Evolutionary conservation across 129 eudicot species (phyloP).

Genomic region (Smallanthus sonchifolius): DNA sequence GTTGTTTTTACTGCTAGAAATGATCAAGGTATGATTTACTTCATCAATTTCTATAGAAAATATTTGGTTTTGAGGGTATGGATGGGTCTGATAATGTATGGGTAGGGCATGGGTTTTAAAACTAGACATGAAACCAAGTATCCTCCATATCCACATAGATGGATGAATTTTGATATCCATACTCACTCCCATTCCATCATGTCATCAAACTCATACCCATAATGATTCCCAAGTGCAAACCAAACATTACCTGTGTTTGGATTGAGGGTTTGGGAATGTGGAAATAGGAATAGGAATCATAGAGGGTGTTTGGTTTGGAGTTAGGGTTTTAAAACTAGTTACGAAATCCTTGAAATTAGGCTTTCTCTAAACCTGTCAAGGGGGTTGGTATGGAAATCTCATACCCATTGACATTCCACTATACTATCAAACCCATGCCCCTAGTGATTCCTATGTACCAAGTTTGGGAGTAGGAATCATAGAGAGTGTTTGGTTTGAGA

Average conservation of each 20-base stretch:
- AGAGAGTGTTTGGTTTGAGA: too few relatives aligned
- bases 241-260: background rate
- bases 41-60: background rate
- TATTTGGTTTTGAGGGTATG: background rate
- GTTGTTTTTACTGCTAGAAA: conserved; percentile 76
- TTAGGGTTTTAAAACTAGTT: too few relatives aligned
- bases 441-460: too few relatives aligned
- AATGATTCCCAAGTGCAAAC: background rate
- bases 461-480: too few relatives aligned
- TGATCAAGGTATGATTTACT: conserved; percentile 52
- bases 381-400: too few relatives aligned
- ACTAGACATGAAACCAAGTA: too few relatives aligned
- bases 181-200: background rate
- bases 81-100: background rate
- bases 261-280: background rate
- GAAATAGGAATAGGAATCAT: background rate
- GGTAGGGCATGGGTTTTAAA: background rate
- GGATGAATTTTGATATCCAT: background rate
- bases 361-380: too few relatives aligned
- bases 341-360: too few relatives aligned
- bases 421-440: too few relatives aligned
- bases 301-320: too few relatives aligned
- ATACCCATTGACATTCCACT: too few relatives aligned
- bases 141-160: background rate
- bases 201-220: background rate